Conservation (phyloP, 768 basidiomycete species). For the Boletus eberwhitei region DNA sequence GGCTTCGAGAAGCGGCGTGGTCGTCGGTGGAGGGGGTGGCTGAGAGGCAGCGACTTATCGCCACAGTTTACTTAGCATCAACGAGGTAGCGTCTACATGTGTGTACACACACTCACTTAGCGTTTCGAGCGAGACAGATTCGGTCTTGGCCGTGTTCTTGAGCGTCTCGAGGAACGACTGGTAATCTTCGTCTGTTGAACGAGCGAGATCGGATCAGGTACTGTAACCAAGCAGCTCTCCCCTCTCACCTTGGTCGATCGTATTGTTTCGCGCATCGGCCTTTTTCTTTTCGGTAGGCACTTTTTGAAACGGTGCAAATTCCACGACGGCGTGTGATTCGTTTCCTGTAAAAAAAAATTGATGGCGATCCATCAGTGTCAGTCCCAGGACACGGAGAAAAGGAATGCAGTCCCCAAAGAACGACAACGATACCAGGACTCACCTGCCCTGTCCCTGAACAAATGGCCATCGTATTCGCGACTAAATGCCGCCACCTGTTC, state of each 20-base stretch:
- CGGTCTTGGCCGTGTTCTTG: conserved; percentile 47
- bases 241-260: conserved; percentile 67
- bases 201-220: neutral
- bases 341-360: too few relatives aligned
- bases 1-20: conserved; percentile 90
- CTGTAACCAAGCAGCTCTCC: neutral
- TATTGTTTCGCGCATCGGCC: conserved; percentile 73
- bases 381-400: neutral
- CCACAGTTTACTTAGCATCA: neutral
- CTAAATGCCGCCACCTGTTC: conserved; percentile 73
- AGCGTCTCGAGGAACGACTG: conserved; percentile 78
- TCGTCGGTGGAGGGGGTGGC: conserved; percentile 61
- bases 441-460: conserved; percentile 92
- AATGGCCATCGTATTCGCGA: conserved; percentile 84
- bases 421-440: neutral
- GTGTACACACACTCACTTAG: conserved; percentile 26
- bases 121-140: conserved; percentile 61
- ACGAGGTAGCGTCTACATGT: neutral
- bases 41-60: conserved; percentile 66
- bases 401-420: too few relatives aligned
- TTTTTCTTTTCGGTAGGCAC: conserved; percentile 74
- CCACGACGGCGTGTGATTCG: conserved; percentile 85
- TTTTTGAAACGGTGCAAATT: conserved; percentile 93
- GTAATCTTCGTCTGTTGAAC: conserved; percentile 71
- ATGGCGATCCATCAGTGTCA: neutral